A percentile compares a stretch with the other conserved stretches of the same genome.
Conservation (phyloP, 2,329 filamentous ascomycete species). For the Aspergillus pseudonomiae region DNA sequence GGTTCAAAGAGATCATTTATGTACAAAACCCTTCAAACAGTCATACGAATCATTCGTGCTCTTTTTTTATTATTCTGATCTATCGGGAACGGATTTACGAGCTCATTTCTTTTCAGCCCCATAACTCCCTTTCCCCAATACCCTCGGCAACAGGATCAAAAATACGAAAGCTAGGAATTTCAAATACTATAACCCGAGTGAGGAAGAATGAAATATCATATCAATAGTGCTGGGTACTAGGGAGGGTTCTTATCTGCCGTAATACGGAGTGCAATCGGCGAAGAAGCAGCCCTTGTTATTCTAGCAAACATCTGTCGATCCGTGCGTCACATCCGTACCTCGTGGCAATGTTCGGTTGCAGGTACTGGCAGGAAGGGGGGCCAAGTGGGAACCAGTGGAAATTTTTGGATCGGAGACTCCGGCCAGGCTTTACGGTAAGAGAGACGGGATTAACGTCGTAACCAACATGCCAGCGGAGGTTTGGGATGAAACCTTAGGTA, state of each 20-base stretch:
- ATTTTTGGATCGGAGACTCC: background rate
- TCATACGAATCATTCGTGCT: background rate
- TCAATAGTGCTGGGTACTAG: constrained; percentile 3
- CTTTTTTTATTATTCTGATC: background rate
- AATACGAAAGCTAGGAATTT: background rate
- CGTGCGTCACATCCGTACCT: constrained; percentile 19
- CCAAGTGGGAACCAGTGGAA: constrained; percentile 11
- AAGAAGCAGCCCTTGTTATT: constrained; percentile 2
- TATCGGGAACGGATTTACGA: constrained; percentile 6
- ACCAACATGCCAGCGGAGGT: background rate
- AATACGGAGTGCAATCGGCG: background rate
- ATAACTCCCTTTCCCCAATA: background rate
- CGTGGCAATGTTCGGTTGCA: constrained; percentile 22
- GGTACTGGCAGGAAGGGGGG: constrained; percentile 11
- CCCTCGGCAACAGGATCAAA: background rate
- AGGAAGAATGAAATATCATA: background rate
- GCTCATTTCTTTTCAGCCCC: constrained; percentile 4
- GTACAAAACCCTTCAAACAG: background rate
- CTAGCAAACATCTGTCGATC: constrained; percentile 20
- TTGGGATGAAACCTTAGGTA: background rate
- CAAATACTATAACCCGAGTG: background rate
- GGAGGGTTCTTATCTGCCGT: background rate
- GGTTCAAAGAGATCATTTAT: background rate
- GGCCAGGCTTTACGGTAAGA: background rate
- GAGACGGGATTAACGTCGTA: background rate